phyloP scores from a whole-genome alignment of 202 grass and related monocot species.

The Zizania palustris region DNA sequence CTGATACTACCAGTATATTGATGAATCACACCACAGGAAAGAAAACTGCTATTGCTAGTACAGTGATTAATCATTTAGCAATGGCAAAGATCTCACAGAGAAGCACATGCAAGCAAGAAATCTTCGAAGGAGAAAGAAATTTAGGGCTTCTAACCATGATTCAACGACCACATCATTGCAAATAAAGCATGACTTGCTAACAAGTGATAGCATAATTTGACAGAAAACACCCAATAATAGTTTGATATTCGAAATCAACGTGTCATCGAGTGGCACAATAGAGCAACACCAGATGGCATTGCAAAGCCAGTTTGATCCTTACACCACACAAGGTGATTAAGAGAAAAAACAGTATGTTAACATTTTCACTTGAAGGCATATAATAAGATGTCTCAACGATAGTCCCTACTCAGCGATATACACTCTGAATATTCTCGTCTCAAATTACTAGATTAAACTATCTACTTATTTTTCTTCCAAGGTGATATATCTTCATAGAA shows the following conservation, averaged over 20 bases:
- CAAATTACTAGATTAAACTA: too few relatives aligned
- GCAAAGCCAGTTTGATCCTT: conserved; percentile 25
- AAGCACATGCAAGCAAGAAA: neutral
- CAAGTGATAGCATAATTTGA: conserved; percentile 13
- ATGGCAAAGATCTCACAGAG: neutral
- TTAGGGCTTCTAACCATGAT: neutral
- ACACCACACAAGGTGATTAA: conserved; percentile 7
- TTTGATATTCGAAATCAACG: conserved; percentile 35
- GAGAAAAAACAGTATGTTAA: too few relatives aligned
- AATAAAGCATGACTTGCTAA: neutral
- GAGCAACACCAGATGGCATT: conserved; percentile 25
- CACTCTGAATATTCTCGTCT: too few relatives aligned
- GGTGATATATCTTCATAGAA: too few relatives aligned
- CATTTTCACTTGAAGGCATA: too few relatives aligned
- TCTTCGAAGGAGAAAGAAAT: neutral
- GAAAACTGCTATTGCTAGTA: neutral
- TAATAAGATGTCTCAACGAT: too few relatives aligned
- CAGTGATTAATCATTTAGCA: neutral
- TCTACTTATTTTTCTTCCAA: too few relatives aligned
- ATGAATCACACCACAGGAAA: neutral
- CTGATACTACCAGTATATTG: too few relatives aligned
- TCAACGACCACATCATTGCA: neutral
- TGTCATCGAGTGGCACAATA: conserved; percentile 3
- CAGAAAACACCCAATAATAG: neutral
- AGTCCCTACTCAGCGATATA: too few relatives aligned